Evolutionary conservation across 495 filamentous ascomycete species (phyloP).

Genomic region (Tuber borchii): DNA sequence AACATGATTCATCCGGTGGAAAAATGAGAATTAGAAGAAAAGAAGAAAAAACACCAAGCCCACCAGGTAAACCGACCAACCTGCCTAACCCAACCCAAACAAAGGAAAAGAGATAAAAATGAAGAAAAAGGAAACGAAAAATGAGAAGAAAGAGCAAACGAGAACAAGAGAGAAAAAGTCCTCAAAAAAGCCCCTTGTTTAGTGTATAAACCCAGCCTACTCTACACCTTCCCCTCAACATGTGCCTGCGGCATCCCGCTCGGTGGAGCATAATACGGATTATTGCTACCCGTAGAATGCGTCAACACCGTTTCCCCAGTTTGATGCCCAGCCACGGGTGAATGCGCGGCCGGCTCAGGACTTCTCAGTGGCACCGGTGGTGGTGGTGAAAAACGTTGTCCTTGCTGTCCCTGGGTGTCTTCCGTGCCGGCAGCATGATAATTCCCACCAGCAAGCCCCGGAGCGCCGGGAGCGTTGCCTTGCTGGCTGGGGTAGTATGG

Average conservation of each 20-base stretch:
- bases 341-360: neutral
- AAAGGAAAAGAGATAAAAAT: neutral
- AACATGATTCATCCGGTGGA: neutral
- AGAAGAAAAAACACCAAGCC: neutral
- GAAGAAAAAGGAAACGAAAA: neutral
- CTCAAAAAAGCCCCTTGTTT: neutral
- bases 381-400: neutral
- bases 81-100: neutral
- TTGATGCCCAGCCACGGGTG: neutral
- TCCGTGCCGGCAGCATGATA: neutral
- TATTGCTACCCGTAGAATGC: neutral
- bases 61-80: neutral
- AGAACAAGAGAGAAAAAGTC: neutral
- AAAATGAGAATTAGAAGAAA: neutral
- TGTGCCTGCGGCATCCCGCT: neutral
- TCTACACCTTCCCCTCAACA: neutral
- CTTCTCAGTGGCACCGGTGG: neutral
- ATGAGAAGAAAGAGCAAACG: neutral
- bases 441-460: neutral
- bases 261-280: neutral
- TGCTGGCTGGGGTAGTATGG: conserved; percentile 29
- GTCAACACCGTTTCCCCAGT: neutral
- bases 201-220: neutral
- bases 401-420: neutral
- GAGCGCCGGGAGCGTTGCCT: neutral